A percentile compares a stretch with the other conserved stretches of the same genome.
These are phyloP conservation scores for Epipyxis sp. DNA, from an alignment of 108 stramenopile genomes.

Conservation along the genomic window DNA sequence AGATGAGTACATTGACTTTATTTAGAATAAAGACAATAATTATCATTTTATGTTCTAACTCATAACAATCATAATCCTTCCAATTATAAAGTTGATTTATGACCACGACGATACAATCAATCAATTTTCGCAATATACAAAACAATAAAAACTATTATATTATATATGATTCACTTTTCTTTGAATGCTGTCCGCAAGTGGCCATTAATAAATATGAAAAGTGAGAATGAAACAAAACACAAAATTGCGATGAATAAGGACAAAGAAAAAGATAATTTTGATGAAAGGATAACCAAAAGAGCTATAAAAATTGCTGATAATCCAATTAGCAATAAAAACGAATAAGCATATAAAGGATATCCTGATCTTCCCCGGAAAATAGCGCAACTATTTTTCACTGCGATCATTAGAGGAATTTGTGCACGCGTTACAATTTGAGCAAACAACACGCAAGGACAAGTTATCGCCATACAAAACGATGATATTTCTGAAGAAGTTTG, in stretches of 20 bases:
- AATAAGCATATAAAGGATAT: background rate
- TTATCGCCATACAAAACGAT: background rate
- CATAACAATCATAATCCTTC: no score
- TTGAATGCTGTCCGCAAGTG: background rate
- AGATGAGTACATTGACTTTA: no score
- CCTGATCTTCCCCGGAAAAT: background rate
- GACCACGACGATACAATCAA: no score
- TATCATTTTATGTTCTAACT: no score
- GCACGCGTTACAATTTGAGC: background rate
- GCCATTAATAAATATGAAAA: background rate
- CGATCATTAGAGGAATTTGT: slow-evolving; percentile 11
- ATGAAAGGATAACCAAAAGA: background rate
- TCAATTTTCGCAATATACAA: no score
- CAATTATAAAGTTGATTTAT: no score
- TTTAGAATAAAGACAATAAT: no score
- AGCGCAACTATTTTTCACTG: background rate
- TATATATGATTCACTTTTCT: background rate
- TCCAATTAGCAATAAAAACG: background rate
- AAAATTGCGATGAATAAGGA: background rate
- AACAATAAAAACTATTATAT: background rate
- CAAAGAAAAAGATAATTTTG: background rate
- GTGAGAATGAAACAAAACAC: background rate
- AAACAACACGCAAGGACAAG: slow-evolving; percentile 14
- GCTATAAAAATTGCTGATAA: background rate
- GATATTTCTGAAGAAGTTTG: no score